Evolutionary conservation across 805 yeast genomes (phyloP).

Genomic region (Lipomyces spencermartinsiae): DNA sequence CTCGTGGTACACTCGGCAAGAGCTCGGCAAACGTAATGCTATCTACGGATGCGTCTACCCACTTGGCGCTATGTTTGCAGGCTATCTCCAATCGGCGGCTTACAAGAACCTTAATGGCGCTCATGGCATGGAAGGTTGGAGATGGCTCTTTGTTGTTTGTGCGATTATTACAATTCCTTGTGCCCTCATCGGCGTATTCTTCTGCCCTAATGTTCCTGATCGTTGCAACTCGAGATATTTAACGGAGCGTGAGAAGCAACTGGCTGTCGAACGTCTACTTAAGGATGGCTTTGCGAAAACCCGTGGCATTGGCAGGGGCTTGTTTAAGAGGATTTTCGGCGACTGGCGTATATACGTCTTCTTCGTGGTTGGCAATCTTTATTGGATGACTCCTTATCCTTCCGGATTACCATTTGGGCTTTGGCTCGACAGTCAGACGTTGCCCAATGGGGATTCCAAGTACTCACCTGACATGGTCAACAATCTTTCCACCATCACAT

Average conservation of each 20-base stretch:
- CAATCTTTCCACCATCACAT: slow-evolving; percentile 61
- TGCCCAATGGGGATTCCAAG: not conserved
- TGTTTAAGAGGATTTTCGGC: slow-evolving; percentile 28
- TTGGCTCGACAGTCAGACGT: slow-evolving; percentile 27
- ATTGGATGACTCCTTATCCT: slow-evolving; percentile 36
- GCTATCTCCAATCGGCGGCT: slow-evolving; percentile 67
- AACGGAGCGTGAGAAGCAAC: slow-evolving; percentile 61
- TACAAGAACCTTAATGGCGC: slow-evolving; percentile 55
- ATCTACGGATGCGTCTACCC: slow-evolving; percentile 66
- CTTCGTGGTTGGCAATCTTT: slow-evolving; percentile 30
- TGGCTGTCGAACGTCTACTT: slow-evolving; percentile 55
- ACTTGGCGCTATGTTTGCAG: slow-evolving; percentile 66
- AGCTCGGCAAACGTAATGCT: slow-evolving; percentile 65
- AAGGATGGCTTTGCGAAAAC: slow-evolving; percentile 32
- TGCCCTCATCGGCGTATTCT: slow-evolving; percentile 60
- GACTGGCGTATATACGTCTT: slow-evolving; percentile 31
- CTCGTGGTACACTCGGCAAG: slow-evolving; percentile 61
- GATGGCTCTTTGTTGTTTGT: slow-evolving; percentile 75
- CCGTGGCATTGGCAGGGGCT: slow-evolving; percentile 20
- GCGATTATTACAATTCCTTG: slow-evolving; percentile 64
- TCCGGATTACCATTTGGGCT: slow-evolving; percentile 23
- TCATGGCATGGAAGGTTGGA: slow-evolving; percentile 67
- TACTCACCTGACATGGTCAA: slow-evolving; percentile 43
- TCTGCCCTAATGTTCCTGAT: slow-evolving; percentile 71
- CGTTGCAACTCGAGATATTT: slow-evolving; percentile 59